Evolutionary conservation across 306 rosid genomes (phyloP).

Genomic region (Hippophae gyantsensis): DNA sequence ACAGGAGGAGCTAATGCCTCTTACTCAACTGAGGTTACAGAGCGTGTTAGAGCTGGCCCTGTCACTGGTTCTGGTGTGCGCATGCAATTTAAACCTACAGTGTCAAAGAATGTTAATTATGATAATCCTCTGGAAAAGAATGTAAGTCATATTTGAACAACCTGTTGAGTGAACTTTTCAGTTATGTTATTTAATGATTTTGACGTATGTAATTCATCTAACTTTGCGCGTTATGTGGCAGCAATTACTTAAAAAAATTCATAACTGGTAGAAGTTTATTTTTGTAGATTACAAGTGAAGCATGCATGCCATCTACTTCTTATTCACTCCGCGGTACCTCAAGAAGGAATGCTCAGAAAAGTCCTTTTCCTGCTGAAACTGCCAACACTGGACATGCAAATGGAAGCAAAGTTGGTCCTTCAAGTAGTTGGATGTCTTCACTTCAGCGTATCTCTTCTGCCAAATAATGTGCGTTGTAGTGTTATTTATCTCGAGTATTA

Average conservation of each 20-base stretch:
- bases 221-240: not conserved
- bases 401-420: constrained; percentile 60
- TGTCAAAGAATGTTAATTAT: constrained; percentile 39
- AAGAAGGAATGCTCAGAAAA: constrained; percentile 49
- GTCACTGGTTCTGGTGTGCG: constrained; percentile 49
- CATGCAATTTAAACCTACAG: constrained; percentile 68
- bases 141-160: constrained; percentile 34
- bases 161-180: not conserved
- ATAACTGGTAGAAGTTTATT: constrained; percentile 13
- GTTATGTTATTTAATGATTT: not conserved
- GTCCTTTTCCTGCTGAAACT: constrained; percentile 42
- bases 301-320: constrained; percentile 48
- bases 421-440: constrained; percentile 86
- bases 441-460: constrained; percentile 69
- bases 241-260: not conserved
- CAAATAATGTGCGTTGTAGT: constrained; percentile 50
- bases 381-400: constrained; percentile 44
- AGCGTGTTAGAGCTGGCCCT: constrained; percentile 46
- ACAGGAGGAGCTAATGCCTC: constrained; percentile 30
- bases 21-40: constrained; percentile 45
- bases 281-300: constrained; percentile 48
- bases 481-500: constrained; percentile 9
- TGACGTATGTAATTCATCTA: not conserved
- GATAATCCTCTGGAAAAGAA: constrained; percentile 57
- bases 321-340: constrained; percentile 47